Conservation (phyloP, 2,329 filamentous ascomycete species). For the Aspergillus hiratsukae region DNA sequence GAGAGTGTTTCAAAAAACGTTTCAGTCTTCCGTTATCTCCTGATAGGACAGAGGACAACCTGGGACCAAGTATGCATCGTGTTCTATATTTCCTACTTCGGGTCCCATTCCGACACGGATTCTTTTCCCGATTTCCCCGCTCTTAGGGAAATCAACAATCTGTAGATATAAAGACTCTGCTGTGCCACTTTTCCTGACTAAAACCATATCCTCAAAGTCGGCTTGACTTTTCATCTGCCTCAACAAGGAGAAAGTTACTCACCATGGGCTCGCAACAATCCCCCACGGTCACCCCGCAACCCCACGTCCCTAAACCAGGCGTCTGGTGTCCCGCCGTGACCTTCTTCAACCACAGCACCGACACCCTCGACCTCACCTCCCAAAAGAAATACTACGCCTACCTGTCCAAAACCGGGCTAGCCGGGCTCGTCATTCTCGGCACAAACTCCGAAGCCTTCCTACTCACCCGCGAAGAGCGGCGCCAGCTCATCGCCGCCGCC, state of each 20-base stretch:
- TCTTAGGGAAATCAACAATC: neutral
- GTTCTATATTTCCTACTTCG: neutral
- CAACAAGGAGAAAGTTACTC: neutral
- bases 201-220: too few relatives aligned
- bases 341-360: constrained; percentile 49
- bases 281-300: constrained; percentile 11
- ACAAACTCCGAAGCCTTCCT: constrained; percentile 56
- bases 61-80: neutral
- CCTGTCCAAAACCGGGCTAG: constrained; percentile 47
- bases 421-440: constrained; percentile 52
- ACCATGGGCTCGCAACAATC: constrained; percentile 11
- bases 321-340: constrained; percentile 54
- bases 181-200: neutral
- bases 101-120: neutral
- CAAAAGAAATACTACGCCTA: constrained; percentile 52
- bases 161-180: neutral
- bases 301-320: constrained; percentile 27
- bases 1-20: too few relatives aligned
- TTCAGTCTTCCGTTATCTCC: neutral
- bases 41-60: neutral
- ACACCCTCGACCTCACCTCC: constrained; percentile 45
- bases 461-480: constrained; percentile 56
- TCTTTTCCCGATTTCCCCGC: neutral
- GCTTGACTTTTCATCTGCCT: neutral
- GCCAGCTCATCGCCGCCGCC: constrained; percentile 53